Evolutionary conservation across 768 basidiomycete genomes (phyloP), one percentile per base, ranked within the genome.

Genomic region (Suillus clintonianus): DNA sequence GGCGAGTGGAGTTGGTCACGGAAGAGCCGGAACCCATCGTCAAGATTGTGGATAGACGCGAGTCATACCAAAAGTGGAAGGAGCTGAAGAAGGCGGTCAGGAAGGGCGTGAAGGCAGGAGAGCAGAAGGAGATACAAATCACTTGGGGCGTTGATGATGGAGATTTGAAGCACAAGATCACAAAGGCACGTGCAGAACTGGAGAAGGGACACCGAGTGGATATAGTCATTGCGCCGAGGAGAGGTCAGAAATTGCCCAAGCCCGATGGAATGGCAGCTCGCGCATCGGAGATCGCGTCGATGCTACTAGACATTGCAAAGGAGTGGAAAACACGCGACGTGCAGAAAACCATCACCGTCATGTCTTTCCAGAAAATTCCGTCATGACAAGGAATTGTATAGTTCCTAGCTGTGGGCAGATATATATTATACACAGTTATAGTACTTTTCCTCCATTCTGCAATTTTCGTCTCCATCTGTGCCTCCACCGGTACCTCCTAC

Each of bases 151-250:
- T 87, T 14, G 85, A 78, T 8, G 66, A 72, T 36, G 84, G 81
- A 8, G 93, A 95, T 69, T 69, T 88, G 22, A 79, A 79, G 42
- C 89, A 89, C 74, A 94, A 92, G 73, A 63, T 94, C 39, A 79
- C 77, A 60, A 88, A 87, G 72, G 83, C 82, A 24, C 74, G 79
- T 58, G 78, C 81, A 59, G 83, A 89, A 43, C 74, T 95, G 61
- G 83, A 83, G 67, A 85, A 85, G 66, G 90, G 89, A 0, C 74
- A 78, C 37, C 77, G 82, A 10, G 84, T 93, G 62, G 80, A 84
- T 61, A 67, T 95, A 32, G 76, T 83, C 3, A 83, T 89, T 67
- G 74, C 78, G 27, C 77, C 79, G 43, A 92, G 87, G 78, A 79
- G 79, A 19, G 68, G 77, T 10, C 79, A 77, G 57, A 65, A 76